Evolutionary conservation across 2,329 filamentous ascomycete genomes (phyloP), one percentile per base, ranked within the genome.

Genomic region (Hypoxylon sp.): DNA sequence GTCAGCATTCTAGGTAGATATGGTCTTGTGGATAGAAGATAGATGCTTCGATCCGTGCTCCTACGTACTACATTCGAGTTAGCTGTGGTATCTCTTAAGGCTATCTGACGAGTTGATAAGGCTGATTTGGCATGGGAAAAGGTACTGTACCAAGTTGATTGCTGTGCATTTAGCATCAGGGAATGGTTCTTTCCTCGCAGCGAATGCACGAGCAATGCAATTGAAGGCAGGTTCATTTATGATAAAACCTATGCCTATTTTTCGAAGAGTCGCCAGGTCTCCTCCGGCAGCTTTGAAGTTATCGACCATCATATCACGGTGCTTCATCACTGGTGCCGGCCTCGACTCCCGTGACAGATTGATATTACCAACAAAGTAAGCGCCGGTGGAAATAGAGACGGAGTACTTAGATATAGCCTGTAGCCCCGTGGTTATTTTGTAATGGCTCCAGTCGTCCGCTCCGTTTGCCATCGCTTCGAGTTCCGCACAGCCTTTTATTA

Each of bases 271-370:
- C 2, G 17, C 27, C 2, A 55, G 13, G 7, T 47, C 16, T 7
- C 32, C 40, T 13, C 50, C 50, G 2, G 45, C 45, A 3, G 13
- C 23, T 12, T 12, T 55, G 20, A 32, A 51, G 41, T 57, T 57
- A n/a, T 50, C 54, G 17, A 57, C 40, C 7, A 57, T 47, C 7
- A 57, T 44, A 23, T 57, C 50, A 8, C 50, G 31, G 13, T 57
- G 45, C 21, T 55, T 57, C 44, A 53, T 53, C 26, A 7, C 36
- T 3, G 53, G 49, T 3, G 1, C 2, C 9, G 32, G 30, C n/a
- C n/a, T 7, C 41, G 4, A 2, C 1, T 5, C 2, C 2, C 17
- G 32, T 12, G 9, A n/a, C n/a, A n/a, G n/a, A n/a, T 29, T 36
- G 20, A 49, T 12, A 8, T 5, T 3, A 3, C 15, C 21, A 7